Evolutionary conservation across 306 rosid species (phyloP).

Genomic region (Rubus parviflorus): DNA sequence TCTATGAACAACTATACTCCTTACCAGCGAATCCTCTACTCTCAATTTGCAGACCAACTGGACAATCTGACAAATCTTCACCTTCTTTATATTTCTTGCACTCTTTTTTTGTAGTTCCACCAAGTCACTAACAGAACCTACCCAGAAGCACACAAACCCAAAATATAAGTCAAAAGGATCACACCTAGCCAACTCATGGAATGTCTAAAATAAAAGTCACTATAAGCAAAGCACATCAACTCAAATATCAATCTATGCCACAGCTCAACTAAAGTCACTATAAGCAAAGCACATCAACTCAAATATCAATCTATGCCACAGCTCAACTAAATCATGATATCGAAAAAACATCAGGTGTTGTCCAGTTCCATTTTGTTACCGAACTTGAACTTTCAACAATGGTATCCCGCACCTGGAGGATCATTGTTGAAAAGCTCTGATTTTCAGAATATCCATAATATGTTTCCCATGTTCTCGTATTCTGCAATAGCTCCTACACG

Average conservation of each 20-base stretch:
- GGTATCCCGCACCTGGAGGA: not conserved
- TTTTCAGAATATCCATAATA: not conserved
- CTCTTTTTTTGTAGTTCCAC: not conserved
- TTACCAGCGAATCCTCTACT: not conserved
- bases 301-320: too few species aligned
- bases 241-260: not conserved
- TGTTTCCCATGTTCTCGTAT: not conserved
- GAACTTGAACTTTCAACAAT: not conserved
- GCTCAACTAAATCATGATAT: not conserved
- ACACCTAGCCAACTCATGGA: not conserved
- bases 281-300: not conserved
- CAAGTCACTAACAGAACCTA: not conserved
- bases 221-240: not conserved
- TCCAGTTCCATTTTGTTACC: not conserved
- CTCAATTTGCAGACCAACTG: not conserved
- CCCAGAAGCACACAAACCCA: conserved; percentile 1
- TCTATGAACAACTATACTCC: not conserved
- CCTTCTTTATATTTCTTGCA: not conserved
- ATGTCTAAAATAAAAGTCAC: not conserved
- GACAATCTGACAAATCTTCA: not conserved
- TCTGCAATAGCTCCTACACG: not conserved
- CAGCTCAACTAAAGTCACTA: not conserved
- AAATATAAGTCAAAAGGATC: not conserved
- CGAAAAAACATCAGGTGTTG: not conserved
- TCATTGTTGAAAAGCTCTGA: not conserved